Percentiles rank a stretch among this genome's conserved stretches.
Evolutionary conservation across 192 early-diverging fungal species (phyloP).

Genomic region (Paraglomus brasilianum): DNA sequence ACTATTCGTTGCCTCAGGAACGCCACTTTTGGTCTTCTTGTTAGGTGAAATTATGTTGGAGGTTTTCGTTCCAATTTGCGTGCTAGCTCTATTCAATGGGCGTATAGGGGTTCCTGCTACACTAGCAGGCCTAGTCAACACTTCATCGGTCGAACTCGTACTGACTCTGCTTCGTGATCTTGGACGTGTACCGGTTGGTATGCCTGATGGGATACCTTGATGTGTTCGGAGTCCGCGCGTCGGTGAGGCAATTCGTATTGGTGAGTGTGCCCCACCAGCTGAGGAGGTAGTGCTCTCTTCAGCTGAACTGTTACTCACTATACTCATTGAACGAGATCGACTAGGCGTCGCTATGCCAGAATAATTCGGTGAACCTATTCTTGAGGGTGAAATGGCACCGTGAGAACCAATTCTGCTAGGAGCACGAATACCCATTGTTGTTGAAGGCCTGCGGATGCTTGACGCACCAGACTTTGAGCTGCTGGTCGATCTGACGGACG

Average conservation of each 20-base stretch:
- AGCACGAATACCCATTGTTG: neutral
- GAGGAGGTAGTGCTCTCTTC: constrained; percentile 31
- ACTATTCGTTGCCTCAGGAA: too few species aligned
- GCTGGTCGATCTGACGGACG: constrained; percentile 20
- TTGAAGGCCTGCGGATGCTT: constrained; percentile 13
- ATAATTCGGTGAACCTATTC: constrained; percentile 14
- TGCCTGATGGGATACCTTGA: neutral
- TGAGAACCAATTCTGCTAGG: constrained; percentile 9
- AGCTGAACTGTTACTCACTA: constrained; percentile 25
- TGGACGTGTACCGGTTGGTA: constrained; percentile 5
- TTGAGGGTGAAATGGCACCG: neutral
- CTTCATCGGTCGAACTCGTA: constrained; percentile 26
- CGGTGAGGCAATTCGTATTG: constrained; percentile 20
- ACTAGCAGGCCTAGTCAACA: neutral
- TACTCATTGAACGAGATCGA: constrained; percentile 16
- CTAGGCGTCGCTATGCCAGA: neutral
- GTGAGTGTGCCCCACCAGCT: constrained; percentile 4
- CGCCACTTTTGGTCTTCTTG: too few species aligned
- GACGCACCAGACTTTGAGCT: constrained; percentile 18
- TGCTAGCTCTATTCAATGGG: constrained; percentile 7
- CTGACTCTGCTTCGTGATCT: constrained; percentile 23
- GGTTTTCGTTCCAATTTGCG: neutral
- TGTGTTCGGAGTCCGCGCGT: neutral
- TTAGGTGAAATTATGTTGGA: constrained; percentile 9
- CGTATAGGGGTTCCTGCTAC: neutral